These are phyloP conservation scores for Neoarthrinium moseri DNA, from an alignment of 2,329 filamentous ascomycete species.

Conservation along the genomic window DNA sequence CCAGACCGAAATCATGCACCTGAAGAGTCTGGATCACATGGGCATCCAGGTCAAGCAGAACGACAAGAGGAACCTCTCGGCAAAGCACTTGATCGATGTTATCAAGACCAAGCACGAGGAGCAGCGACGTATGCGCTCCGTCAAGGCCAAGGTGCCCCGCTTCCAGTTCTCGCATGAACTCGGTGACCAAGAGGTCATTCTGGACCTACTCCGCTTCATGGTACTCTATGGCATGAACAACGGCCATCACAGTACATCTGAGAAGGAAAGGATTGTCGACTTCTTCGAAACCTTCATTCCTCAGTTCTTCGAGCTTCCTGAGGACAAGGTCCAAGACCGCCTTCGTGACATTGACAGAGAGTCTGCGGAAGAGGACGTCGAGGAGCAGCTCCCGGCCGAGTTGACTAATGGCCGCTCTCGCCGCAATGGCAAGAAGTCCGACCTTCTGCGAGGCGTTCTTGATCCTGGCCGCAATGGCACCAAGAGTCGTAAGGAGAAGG, in stretches of 20 bases:
- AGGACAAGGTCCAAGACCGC: conserved; percentile 65
- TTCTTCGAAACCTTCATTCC: conserved; percentile 78
- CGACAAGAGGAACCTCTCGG: conserved; percentile 89
- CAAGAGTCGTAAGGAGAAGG: conserved; percentile 69
- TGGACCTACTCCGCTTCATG: conserved; percentile 62
- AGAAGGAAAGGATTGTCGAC: conserved; percentile 71
- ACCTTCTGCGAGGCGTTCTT: conserved; percentile 81
- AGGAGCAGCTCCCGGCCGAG: conserved; percentile 70
- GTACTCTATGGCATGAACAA: conserved; percentile 66
- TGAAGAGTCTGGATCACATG: conserved; percentile 96
- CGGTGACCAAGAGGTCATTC: conserved; percentile 65
- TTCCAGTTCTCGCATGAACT: conserved; percentile 79
- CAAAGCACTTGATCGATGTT: conserved; percentile 85
- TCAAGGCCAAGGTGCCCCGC: conserved; percentile 59
- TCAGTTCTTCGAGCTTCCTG: conserved; percentile 72
- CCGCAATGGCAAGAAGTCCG: conserved; percentile 73
- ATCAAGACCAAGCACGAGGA: conserved; percentile 94
- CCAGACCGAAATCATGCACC: conserved; percentile 91
- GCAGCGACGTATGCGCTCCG: conserved; percentile 70
- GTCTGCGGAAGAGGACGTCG: conserved; percentile 74
- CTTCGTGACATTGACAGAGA: conserved; percentile 68
- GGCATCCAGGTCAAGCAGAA: conserved; percentile 83
- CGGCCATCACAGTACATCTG: conserved; percentile 67
- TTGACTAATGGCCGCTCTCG: conserved; percentile 66
- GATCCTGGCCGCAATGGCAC: conserved; percentile 74